These are phyloP conservation scores for Hanseniaspora hatyaiensis DNA, from an alignment of 805 yeast genomes.

Conservation along the genomic window DNA sequence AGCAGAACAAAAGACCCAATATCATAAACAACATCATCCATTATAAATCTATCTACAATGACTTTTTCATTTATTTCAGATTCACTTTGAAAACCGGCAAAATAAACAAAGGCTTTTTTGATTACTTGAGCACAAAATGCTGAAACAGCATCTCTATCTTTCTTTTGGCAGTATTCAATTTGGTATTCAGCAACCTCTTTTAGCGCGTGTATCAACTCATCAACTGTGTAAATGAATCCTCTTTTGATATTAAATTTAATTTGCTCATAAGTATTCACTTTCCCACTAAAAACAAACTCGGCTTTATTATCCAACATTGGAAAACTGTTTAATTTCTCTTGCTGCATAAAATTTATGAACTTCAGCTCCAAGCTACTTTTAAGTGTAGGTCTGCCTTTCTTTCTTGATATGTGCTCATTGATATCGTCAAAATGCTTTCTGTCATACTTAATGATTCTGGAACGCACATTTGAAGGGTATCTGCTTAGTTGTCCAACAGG, in stretches of 20 bases:
- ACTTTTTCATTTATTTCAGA: conserved; percentile 41
- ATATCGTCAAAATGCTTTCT: conserved; percentile 15
- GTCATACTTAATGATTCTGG: conserved; percentile 6
- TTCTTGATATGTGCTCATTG: conserved; percentile 27
- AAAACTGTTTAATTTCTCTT: neutral
- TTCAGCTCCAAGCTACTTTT: conserved; percentile 87
- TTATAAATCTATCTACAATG: conserved; percentile 61
- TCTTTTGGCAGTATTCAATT: neutral
- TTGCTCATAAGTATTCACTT: conserved; percentile 45
- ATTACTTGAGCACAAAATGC: conserved; percentile 18
- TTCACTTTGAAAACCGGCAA: neutral
- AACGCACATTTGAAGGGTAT: neutral
- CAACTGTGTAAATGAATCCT: conserved; percentile 5
- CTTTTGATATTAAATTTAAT: conserved; percentile 50
- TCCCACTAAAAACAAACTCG: conserved; percentile 40
- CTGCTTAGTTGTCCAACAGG: conserved; percentile 8
- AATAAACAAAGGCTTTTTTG: conserved; percentile 18
- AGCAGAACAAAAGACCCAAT: conserved; percentile 95
- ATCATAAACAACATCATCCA: conserved; percentile 58
- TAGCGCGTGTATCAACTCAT: neutral
- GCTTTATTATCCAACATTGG: conserved; percentile 11
- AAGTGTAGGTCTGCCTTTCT: conserved; percentile 84
- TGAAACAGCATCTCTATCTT: neutral
- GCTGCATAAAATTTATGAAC: conserved; percentile 70
- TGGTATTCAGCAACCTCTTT: conserved; percentile 11